Percentiles rank a stretch among this genome's conserved stretches.
Evolutionary conservation across 2,329 filamentous ascomycete species (phyloP).

Genomic region (Colletotrichum sp.): DNA sequence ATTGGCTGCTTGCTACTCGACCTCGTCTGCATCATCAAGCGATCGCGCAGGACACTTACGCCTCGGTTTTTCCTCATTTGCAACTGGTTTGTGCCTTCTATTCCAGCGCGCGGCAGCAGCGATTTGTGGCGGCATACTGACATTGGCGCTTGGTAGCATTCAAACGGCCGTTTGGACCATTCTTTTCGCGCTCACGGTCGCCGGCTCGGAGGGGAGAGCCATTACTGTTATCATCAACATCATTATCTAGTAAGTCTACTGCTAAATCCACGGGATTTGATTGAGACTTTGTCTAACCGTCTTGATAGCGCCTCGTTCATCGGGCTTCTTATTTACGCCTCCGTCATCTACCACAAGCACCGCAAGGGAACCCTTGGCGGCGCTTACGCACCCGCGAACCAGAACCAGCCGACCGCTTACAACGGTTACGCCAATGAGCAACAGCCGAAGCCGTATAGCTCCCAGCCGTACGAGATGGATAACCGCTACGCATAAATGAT

Average conservation of each 20-base stretch:
- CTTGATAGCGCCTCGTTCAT: conserved; percentile 32
- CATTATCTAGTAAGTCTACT: conserved; percentile 29
- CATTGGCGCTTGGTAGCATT: conserved; percentile 25
- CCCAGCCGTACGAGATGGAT: background rate
- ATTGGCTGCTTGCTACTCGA: conserved; percentile 32
- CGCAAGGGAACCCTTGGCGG: conserved; percentile 18
- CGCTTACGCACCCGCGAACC: background rate
- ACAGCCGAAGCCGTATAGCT: background rate
- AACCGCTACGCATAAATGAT: background rate
- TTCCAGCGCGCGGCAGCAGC: background rate
- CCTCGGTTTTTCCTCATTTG: conserved; percentile 36
- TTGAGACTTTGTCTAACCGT: background rate
- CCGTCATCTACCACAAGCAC: conserved; percentile 31
- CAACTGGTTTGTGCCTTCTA: background rate
- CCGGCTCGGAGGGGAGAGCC: background rate
- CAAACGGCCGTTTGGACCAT: conserved; percentile 31
- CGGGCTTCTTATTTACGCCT: conserved; percentile 36
- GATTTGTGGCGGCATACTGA: background rate
- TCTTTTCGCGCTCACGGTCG: conserved; percentile 29
- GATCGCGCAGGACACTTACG: conserved; percentile 30
- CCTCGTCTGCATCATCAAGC: conserved; percentile 36
- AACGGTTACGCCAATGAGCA: background rate
- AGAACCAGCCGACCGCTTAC: conserved; percentile 1
- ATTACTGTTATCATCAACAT: conserved; percentile 25
- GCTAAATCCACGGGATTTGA: too few relatives aligned